Conservation (phyloP, 2,329 filamentous ascomycete genomes). For the Myriosclerotinia curreyana region DNA sequence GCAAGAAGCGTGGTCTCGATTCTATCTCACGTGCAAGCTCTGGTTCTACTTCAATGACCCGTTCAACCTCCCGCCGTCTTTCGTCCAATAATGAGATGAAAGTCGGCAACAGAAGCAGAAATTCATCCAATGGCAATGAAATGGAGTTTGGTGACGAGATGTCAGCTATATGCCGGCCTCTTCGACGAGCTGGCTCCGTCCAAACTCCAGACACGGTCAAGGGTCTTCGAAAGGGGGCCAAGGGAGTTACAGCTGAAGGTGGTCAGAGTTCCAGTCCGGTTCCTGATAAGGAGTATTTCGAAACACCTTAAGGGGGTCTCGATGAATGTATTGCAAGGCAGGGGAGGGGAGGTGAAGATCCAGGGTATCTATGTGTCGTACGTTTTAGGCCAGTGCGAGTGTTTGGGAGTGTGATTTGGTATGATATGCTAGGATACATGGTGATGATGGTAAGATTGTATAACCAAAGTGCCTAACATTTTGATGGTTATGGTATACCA, state of each 20-base stretch:
- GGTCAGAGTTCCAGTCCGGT: background rate
- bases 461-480: background rate
- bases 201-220: background rate
- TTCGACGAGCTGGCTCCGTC: background rate
- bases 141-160: background rate
- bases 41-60: background rate
- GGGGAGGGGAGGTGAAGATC: background rate
- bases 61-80: background rate
- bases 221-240: constrained; percentile 3
- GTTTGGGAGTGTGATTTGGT: constrained; percentile 6
- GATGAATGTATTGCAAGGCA: background rate
- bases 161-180: background rate
- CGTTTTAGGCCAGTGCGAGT: background rate
- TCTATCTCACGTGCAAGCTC: too few relatives aligned
- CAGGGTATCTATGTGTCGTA: background rate
- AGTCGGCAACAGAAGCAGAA: background rate
- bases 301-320: background rate
- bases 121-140: background rate
- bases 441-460: background rate
- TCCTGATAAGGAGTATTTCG: background rate
- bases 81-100: background rate
- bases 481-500: background rate
- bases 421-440: constrained; percentile 4
- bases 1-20: background rate
- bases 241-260: background rate